Conservation (phyloP, 495 filamentous ascomycete genomes). For the Hypoxylon fuscum region DNA sequence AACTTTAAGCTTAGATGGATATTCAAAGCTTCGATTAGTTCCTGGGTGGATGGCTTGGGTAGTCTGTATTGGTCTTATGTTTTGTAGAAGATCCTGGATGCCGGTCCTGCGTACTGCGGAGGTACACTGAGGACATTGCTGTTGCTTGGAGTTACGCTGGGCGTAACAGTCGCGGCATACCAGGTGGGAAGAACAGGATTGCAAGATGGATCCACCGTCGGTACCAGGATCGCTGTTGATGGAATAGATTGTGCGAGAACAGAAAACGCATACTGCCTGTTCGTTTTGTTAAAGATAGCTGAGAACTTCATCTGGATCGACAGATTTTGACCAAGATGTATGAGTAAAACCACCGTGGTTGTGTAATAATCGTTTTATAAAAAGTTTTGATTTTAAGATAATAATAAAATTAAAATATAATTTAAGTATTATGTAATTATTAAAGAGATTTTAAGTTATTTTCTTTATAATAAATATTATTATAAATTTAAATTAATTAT, state of each 20-base stretch:
- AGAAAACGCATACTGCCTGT: not conserved
- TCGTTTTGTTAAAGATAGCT: slow-evolving; percentile 1
- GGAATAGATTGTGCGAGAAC: slow-evolving; percentile 3
- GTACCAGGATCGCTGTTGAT: not conserved
- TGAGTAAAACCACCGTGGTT: too few relatives aligned
- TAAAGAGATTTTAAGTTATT: too few relatives aligned
- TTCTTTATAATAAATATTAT: too few relatives aligned
- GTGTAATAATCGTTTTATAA: too few relatives aligned
- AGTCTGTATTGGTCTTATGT: not conserved
- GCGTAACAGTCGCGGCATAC: not conserved
- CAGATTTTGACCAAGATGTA: not conserved
- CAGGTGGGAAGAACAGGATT: not conserved
- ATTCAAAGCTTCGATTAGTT: not conserved
- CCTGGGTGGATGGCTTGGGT: not conserved
- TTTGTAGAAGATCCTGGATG: not conserved
- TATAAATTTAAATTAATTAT: too few relatives aligned
- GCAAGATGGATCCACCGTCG: not conserved
- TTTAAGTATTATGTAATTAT: too few relatives aligned
- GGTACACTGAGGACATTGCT: not conserved
- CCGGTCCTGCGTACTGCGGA: not conserved
- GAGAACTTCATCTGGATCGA: not conserved
- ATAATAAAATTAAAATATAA: too few relatives aligned
- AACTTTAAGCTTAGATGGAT: not conserved
- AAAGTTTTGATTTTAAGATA: too few relatives aligned
- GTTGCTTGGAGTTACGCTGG: not conserved